Percentiles rank a stretch among this genome's conserved stretches.
Evolutionary conservation across 495 filamentous ascomycete genomes (phyloP).

Genomic region (Sabuloglossum arenarium): DNA sequence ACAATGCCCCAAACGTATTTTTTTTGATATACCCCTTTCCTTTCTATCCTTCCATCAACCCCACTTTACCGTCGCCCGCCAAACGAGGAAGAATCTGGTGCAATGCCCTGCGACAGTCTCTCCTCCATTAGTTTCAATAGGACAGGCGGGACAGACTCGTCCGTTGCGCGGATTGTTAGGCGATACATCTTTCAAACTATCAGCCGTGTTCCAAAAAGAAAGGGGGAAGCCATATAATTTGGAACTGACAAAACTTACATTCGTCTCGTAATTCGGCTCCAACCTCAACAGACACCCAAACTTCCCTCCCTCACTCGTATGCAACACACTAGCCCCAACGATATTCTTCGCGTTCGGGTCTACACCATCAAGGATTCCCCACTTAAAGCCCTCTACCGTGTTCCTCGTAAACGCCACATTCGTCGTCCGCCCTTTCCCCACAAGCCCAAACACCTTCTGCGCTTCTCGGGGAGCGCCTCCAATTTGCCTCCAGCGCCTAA

Average conservation of each 20-base stretch:
- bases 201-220: not conserved
- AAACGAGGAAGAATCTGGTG: not conserved
- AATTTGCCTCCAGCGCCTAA: conserved; percentile 98
- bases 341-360: conserved; percentile 86
- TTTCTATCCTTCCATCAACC: not conserved
- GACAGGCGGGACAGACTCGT: conserved; percentile 65
- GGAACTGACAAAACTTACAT: conserved; percentile 30
- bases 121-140: conserved; percentile 77
- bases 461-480: conserved; percentile 70
- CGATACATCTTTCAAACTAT: conserved; percentile 57
- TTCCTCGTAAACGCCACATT: conserved; percentile 36
- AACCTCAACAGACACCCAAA: conserved; percentile 81
- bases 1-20: not conserved
- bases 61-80: not conserved
- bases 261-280: conserved; percentile 83
- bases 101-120: conserved; percentile 36
- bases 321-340: conserved; percentile 77
- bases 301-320: conserved; percentile 69
- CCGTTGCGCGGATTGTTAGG: conserved; percentile 82
- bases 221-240: not conserved
- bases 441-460: conserved; percentile 60
- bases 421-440: conserved; percentile 25
- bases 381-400: conserved; percentile 61
- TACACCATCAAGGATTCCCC: conserved; percentile 66
- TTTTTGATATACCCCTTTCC: no score